Percentiles rank a stretch among this genome's conserved stretches.
These are phyloP conservation scores for Nigrospora oryzae DNA, from an alignment of 2,329 filamentous ascomycete species.

Conservation along the genomic window DNA sequence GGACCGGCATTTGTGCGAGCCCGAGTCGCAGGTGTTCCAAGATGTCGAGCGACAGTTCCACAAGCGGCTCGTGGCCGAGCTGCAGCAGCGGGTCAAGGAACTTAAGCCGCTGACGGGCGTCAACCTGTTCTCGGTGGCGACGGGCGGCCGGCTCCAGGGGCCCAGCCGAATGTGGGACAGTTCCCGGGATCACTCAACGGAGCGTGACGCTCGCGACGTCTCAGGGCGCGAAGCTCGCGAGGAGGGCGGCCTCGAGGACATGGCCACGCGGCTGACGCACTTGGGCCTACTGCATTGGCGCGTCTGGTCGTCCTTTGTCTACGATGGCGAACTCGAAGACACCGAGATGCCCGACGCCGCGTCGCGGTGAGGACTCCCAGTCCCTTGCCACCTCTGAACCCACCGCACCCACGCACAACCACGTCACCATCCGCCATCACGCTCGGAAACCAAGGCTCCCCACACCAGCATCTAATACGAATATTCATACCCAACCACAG, in stretches of 20 bases:
- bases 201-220: constrained; percentile 8
- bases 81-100: constrained; percentile 41
- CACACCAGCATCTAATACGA: too few relatives aligned
- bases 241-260: constrained; percentile 50
- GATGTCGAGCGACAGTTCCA: constrained; percentile 42
- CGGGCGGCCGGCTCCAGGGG: constrained; percentile 36
- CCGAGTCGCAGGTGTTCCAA: constrained; percentile 33
- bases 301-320: constrained; percentile 74
- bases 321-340: constrained; percentile 34
- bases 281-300: constrained; percentile 83
- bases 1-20: constrained; percentile 31
- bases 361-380: not conserved
- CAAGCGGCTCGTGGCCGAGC: constrained; percentile 36
- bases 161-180: constrained; percentile 25
- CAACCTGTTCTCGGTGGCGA: constrained; percentile 45
- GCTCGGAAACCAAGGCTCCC: too few relatives aligned
- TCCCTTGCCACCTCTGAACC: too few relatives aligned
- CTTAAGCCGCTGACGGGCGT: constrained; percentile 44
- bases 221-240: constrained; percentile 31
- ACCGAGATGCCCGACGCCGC: constrained; percentile 9
- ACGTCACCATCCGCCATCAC: too few relatives aligned
- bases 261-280: constrained; percentile 73
- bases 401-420: too few relatives aligned
- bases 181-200: constrained; percentile 12
- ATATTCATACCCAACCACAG: too few relatives aligned